phyloP scores from a whole-genome alignment of 192 early-diverging fungal genomes.

The Nowakowskiella sp. region DNA sequence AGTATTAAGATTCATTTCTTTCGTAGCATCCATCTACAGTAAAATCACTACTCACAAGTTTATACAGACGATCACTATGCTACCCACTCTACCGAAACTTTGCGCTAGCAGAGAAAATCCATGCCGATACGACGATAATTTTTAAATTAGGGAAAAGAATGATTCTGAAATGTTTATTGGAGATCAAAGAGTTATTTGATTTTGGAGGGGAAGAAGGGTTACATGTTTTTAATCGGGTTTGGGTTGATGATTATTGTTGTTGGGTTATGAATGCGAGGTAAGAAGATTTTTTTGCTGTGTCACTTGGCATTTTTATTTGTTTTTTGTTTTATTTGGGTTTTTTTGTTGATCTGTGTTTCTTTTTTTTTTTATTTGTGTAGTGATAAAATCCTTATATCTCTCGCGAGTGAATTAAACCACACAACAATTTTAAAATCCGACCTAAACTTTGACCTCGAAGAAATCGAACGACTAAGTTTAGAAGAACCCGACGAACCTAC shows the following conservation, averaged over 20 bases:
- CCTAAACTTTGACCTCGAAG: constrained; percentile 72
- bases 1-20: constrained; percentile 1
- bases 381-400: constrained; percentile 61
- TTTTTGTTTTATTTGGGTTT: constrained; percentile 1
- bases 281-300: constrained; percentile 1
- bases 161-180: constrained; percentile 69
- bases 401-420: constrained; percentile 75
- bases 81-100: constrained; percentile 82
- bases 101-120: constrained; percentile 61
- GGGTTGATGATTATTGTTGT: constrained; percentile 90
- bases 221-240: constrained; percentile 82
- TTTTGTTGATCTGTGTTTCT: background rate
- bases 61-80: constrained; percentile 60
- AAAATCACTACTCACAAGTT: no score
- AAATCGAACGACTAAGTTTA: constrained; percentile 61
- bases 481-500: constrained; percentile 34
- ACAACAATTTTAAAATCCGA: constrained; percentile 59
- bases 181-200: constrained; percentile 70
- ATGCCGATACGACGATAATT: constrained; percentile 72
- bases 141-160: constrained; percentile 78
- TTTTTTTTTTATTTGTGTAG: constrained; percentile 20
- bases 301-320: background rate
- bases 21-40: constrained; percentile 60
- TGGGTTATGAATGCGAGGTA: constrained; percentile 82
- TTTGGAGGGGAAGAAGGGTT: constrained; percentile 81